A percentile compares a stretch with the other conserved stretches of the same genome.
Conservation (phyloP, 2,329 filamentous ascomycete genomes). For the Tolypocladium amazonense region DNA sequence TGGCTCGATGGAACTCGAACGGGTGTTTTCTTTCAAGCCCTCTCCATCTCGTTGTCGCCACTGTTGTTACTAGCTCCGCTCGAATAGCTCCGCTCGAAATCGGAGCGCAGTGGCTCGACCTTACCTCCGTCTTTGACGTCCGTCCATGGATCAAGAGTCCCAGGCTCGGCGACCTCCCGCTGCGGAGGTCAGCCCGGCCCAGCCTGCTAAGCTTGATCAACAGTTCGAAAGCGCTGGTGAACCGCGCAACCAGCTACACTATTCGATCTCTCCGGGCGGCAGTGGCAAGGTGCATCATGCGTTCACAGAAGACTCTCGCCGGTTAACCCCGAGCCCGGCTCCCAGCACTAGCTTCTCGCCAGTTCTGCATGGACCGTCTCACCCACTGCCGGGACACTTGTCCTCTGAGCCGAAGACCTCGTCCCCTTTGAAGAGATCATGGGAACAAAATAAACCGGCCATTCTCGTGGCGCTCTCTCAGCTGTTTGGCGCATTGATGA, state of each 20-base stretch:
- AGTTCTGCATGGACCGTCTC: conserved; percentile 5
- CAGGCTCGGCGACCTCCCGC: background rate
- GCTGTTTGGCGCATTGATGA: conserved; percentile 78
- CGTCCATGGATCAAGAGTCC: background rate
- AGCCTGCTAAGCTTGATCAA: background rate
- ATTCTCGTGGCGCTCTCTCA: conserved; percentile 65
- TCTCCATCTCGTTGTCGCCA: background rate
- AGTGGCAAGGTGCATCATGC: background rate
- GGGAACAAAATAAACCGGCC: conserved; percentile 60
- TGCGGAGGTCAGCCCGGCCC: background rate
- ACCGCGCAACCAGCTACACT: background rate
- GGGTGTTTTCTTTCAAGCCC: background rate
- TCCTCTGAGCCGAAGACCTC: background rate
- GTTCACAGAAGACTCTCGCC: conserved; percentile 1
- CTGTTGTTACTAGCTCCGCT: background rate
- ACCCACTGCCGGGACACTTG: background rate
- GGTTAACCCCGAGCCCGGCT: conserved; percentile 11
- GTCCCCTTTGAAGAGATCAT: conserved; percentile 28
- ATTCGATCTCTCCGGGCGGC: background rate
- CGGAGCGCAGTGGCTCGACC: background rate
- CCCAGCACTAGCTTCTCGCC: conserved; percentile 9
- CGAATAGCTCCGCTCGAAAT: too few species aligned
- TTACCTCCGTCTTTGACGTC: background rate
- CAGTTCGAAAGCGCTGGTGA: background rate
- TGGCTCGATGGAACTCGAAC: background rate